Evolutionary conservation across 139 green algal species (phyloP).

Genomic region (Micractinium conductrix): DNA sequence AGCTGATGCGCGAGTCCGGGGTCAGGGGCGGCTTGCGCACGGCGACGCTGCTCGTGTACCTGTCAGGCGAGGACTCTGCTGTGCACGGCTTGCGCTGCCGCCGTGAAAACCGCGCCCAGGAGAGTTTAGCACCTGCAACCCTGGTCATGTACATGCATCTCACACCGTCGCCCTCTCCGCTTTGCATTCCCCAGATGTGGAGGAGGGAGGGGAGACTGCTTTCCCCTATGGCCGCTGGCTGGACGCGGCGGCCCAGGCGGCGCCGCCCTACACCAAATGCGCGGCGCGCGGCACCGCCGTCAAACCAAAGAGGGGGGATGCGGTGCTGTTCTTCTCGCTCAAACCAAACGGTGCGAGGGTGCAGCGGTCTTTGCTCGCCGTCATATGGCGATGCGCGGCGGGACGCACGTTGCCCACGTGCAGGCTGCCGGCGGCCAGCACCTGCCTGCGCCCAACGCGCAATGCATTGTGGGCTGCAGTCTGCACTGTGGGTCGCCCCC

Average conservation of each 20-base stretch:
- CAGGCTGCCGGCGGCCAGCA: too few relatives aligned
- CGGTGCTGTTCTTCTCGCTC: constrained; percentile 68
- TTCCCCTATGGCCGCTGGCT: constrained; percentile 51
- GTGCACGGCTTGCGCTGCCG: too few relatives aligned
- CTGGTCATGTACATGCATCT: not conserved
- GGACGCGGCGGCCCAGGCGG: constrained; percentile 6
- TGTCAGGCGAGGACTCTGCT: constrained; percentile 45
- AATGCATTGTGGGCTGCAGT: too few relatives aligned
- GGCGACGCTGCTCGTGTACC: constrained; percentile 87
- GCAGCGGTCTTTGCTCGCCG: too few relatives aligned
- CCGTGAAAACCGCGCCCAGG: too few relatives aligned
- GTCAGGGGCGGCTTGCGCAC: constrained; percentile 63
- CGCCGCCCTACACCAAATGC: constrained; percentile 53
- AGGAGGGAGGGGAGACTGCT: constrained; percentile 67
- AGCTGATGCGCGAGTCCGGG: constrained; percentile 40
- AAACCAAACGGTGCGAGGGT: constrained; percentile 56
- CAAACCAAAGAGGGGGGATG: constrained; percentile 53
- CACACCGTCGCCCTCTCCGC: not conserved
- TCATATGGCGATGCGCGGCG: too few relatives aligned
- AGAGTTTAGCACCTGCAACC: too few relatives aligned
- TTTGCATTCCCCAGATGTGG: constrained; percentile 41
- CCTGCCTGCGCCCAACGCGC: too few relatives aligned
- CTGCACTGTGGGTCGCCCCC: too few relatives aligned
- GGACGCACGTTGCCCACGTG: too few relatives aligned
- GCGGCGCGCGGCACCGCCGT: constrained; percentile 56